A percentile compares a stretch with the other conserved stretches of the same genome.
Conservation (phyloP, 306 rosid genomes). For the Cicer yamashitae region DNA sequence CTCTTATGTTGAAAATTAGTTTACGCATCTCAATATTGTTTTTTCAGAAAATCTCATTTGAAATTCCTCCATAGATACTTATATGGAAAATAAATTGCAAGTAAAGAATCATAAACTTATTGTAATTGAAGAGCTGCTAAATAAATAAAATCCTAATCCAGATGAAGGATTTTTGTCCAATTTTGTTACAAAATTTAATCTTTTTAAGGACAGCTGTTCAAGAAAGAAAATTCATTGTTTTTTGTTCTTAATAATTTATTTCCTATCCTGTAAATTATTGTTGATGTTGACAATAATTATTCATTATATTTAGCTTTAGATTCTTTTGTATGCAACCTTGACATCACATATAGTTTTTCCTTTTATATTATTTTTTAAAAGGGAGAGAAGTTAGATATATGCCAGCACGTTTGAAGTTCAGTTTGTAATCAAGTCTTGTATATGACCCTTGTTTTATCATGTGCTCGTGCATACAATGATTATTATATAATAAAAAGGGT, state of each 20-base stretch:
- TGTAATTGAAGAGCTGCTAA: not conserved
- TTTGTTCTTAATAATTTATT: not conserved
- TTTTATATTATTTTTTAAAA: not conserved
- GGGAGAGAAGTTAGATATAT: not conserved
- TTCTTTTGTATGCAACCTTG: conserved; percentile 17
- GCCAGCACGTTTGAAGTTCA: conserved; percentile 34
- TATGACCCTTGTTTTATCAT: conserved; percentile 8
- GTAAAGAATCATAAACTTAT: not conserved
- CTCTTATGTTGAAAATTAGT: not conserved
- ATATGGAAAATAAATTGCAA: not conserved
- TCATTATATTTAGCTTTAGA: conserved; percentile 5
- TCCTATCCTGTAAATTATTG: not conserved
- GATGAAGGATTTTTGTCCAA: not conserved
- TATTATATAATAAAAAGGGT: not conserved
- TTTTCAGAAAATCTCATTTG: not conserved
- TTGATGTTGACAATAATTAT: not conserved
- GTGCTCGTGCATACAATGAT: conserved; percentile 11
- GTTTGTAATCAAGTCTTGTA: not conserved
- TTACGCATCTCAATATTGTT: not conserved
- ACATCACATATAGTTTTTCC: not conserved
- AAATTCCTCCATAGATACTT: not conserved
- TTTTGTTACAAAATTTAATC: not conserved
- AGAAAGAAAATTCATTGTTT: conserved; percentile 2
- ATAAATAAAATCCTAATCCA: not conserved
- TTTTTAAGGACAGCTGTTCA: not conserved